phyloP scores from a whole-genome alignment of 1,139 yeast species.

The Yamadazyma blattariae region DNA sequence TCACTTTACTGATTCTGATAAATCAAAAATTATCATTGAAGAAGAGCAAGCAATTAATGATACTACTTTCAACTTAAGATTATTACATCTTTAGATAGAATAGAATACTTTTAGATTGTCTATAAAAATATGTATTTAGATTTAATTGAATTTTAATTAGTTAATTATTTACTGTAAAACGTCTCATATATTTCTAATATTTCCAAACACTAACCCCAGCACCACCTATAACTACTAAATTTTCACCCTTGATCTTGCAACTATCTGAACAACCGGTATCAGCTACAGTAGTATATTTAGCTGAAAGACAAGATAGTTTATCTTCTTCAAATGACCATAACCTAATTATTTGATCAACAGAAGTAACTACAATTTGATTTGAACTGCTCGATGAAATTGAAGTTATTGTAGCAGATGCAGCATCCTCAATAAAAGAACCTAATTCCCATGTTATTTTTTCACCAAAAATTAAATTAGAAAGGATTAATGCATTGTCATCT shows the following conservation, averaged over 20 bases:
- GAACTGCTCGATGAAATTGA: slow-evolving; percentile 41
- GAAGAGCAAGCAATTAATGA: slow-evolving; percentile 92
- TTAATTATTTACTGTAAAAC: neutral
- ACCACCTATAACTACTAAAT: slow-evolving; percentile 58
- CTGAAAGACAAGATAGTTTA: slow-evolving; percentile 34
- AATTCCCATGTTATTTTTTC: slow-evolving; percentile 19
- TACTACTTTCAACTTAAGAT: slow-evolving; percentile 74
- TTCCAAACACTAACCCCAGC: slow-evolving; percentile 65
- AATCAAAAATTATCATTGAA: slow-evolving; percentile 62
- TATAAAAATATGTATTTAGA: neutral
- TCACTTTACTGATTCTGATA: slow-evolving; percentile 33
- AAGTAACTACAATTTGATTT: slow-evolving; percentile 40
- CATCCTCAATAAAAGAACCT: slow-evolving; percentile 41
- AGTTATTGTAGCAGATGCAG: slow-evolving; percentile 88
- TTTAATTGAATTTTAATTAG: neutral
- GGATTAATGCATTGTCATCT: slow-evolving; percentile 77
- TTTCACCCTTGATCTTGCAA: slow-evolving; percentile 19
- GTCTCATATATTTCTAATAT: slow-evolving; percentile 1
- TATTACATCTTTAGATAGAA: slow-evolving; percentile 41
- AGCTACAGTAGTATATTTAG: slow-evolving; percentile 74
- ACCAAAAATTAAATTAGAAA: slow-evolving; percentile 34
- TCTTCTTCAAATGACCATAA: slow-evolving; percentile 50
- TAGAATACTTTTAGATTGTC: slow-evolving; percentile 1
- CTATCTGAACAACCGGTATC: slow-evolving; percentile 78
- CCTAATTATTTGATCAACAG: slow-evolving; percentile 79